Percentiles rank a stretch among this genome's conserved stretches.
phyloP scores from a whole-genome alignment of 495 filamentous ascomycete species.

The Aspergillus hancockii region DNA sequence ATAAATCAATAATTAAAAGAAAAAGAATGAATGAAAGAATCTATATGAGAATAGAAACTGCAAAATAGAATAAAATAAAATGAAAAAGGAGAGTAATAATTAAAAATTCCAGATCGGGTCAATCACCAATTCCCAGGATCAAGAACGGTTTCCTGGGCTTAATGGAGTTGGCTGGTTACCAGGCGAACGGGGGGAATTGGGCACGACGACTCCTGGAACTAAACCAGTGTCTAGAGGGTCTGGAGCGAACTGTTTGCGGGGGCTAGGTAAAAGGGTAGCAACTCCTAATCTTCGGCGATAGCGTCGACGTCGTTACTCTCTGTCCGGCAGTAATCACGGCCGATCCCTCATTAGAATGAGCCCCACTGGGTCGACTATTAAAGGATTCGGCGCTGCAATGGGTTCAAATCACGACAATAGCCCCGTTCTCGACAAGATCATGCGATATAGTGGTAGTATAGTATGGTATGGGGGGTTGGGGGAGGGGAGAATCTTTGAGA shows the following conservation, averaged over 20 bases:
- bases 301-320: slow-evolving; percentile 3
- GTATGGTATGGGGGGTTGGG: neutral
- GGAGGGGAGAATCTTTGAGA: neutral
- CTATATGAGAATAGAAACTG: neutral
- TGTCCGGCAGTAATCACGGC: neutral
- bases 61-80: slow-evolving; percentile 2
- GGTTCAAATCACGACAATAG: neutral
- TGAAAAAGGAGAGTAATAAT: slow-evolving; percentile 5
- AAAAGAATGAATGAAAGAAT: slow-evolving; percentile 4
- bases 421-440: neutral
- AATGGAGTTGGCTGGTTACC: slow-evolving; percentile 18
- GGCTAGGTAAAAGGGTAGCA: slow-evolving; percentile 1
- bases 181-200: slow-evolving; percentile 19
- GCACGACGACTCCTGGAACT: slow-evolving; percentile 4
- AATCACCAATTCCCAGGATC: slow-evolving; percentile 4
- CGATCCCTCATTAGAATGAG: slow-evolving; percentile 4
- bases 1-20: no score
- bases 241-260: slow-evolving; percentile 32
- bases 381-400: slow-evolving; percentile 1
- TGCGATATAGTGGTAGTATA: slow-evolving; percentile 1
- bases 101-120: slow-evolving; percentile 1
- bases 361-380: slow-evolving; percentile 4
- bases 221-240: slow-evolving; percentile 18
- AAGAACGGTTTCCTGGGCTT: slow-evolving; percentile 2
- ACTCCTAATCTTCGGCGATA: neutral